phyloP scores from a whole-genome alignment of 2,329 filamentous ascomycete genomes.

The Berkeleyomyces rouxiae region DNA sequence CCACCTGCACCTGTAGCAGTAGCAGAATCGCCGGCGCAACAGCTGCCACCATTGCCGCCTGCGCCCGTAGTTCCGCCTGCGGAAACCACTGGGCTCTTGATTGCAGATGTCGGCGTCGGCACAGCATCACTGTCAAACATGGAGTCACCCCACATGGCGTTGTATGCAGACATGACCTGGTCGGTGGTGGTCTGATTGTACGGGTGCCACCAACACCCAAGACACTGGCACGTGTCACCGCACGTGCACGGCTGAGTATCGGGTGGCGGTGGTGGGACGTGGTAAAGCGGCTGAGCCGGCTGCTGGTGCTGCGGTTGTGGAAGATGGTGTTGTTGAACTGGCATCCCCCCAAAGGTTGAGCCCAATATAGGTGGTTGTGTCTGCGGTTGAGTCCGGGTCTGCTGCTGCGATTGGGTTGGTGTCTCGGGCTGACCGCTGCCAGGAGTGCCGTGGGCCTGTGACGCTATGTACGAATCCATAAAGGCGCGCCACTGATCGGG shows the following conservation, averaged over 20 bases:
- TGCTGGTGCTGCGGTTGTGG: not conserved
- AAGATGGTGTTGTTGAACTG: not conserved
- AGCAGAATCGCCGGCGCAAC: not conserved
- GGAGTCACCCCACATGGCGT: constrained; percentile 24
- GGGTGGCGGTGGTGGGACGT: constrained; percentile 17
- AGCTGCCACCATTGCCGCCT: not conserved
- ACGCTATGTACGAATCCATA: constrained; percentile 22
- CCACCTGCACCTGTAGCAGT: not conserved
- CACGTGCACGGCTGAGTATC: constrained; percentile 38
- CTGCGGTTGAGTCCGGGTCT: not conserved
- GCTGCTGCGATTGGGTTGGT: not conserved
- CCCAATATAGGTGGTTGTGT: not conserved
- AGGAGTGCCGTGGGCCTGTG: not conserved
- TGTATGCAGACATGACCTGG: constrained; percentile 33
- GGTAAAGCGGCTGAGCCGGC: not conserved
- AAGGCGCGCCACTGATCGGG: constrained; percentile 36
- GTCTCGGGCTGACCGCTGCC: not conserved
- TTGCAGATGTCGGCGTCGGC: constrained; percentile 13
- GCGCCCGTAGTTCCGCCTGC: not conserved
- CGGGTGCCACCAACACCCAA: constrained; percentile 51
- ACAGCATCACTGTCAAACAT: constrained; percentile 8
- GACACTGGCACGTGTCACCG: constrained; percentile 48
- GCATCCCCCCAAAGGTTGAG: not conserved
- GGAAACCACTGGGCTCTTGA: constrained; percentile 16
- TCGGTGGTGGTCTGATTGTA: constrained; percentile 46